Percentiles rank a stretch among this genome's conserved stretches.
Evolutionary conservation across 1,284 basidiomycete species (phyloP).

Genomic region (Paramarasmius palmivorus): DNA sequence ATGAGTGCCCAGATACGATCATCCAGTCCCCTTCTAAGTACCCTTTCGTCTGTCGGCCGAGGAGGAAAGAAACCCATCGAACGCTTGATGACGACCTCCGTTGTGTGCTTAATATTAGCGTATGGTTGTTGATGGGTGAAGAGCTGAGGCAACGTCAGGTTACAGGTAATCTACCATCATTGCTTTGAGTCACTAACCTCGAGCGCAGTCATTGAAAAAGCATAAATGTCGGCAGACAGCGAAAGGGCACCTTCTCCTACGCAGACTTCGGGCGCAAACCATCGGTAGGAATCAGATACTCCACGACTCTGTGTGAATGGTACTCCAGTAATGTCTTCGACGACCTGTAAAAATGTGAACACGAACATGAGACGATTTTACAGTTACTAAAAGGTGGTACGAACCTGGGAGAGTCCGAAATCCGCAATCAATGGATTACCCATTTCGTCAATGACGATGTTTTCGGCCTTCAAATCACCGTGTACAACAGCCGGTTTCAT

Average conservation of each 20-base stretch:
- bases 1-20: slow-evolving; percentile 12
- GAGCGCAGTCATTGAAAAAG: slow-evolving; percentile 44
- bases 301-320: slow-evolving; percentile 55
- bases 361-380: not conserved
- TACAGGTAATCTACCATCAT: not conserved
- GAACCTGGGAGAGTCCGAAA: slow-evolving; percentile 56
- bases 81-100: slow-evolving; percentile 17
- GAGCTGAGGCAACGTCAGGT: slow-evolving; percentile 3
- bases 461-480: slow-evolving; percentile 47
- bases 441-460: slow-evolving; percentile 47
- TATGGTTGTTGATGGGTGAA: slow-evolving; percentile 18
- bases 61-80: slow-evolving; percentile 12
- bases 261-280: slow-evolving; percentile 60
- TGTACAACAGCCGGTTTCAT: slow-evolving; percentile 41
- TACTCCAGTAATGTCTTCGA: slow-evolving; percentile 53
- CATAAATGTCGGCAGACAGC: slow-evolving; percentile 45
- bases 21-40: slow-evolving; percentile 11
- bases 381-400: not conserved
- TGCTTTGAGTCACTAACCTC: slow-evolving; percentile 36
- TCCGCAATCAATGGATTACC: slow-evolving; percentile 56
- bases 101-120: slow-evolving; percentile 18
- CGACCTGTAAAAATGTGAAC: slow-evolving; percentile 35
- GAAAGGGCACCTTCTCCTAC: slow-evolving; percentile 48
- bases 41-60: slow-evolving; percentile 7
- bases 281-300: slow-evolving; percentile 46